Conservation (phyloP, 768 basidiomycete genomes). For the Dentipellis sp. region DNA sequence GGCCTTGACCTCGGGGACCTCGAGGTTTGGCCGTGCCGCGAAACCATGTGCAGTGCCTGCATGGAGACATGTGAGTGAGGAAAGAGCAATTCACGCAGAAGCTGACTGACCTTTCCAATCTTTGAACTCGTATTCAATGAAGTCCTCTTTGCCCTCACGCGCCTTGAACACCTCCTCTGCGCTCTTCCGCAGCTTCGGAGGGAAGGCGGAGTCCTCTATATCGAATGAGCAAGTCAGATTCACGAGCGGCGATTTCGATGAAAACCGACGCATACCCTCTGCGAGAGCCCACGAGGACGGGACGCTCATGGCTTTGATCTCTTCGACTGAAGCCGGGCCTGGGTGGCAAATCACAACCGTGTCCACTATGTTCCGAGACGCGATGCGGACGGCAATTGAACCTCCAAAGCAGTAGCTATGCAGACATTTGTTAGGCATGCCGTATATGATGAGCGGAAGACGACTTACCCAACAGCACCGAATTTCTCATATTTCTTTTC, state of each 20-base stretch:
- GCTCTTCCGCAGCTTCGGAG: conserved; percentile 16
- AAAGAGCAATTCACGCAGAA: neutral
- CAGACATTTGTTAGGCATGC: neutral
- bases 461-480: conserved; percentile 32
- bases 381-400: conserved; percentile 20
- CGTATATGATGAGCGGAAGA: neutral
- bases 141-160: conserved; percentile 20
- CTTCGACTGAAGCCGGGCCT: conserved; percentile 19
- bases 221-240: neutral
- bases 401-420: conserved; percentile 32
- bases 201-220: conserved; percentile 26
- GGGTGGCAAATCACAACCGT: conserved; percentile 35
- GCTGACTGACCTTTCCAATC: conserved; percentile 24
- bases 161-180: conserved; percentile 23
- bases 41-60: conserved; percentile 41
- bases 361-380: conserved; percentile 23
- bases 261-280: conserved; percentile 21
- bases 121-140: conserved; percentile 26
- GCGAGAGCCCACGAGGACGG: conserved; percentile 26
- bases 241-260: neutral
- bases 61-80: conserved; percentile 1
- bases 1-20: conserved; percentile 31
- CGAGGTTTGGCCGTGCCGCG: conserved; percentile 35
- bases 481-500: conserved; percentile 31
- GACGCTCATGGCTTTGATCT: conserved; percentile 27